These are phyloP conservation scores for Talaromyces nanjingensis DNA, from an alignment of 495 filamentous ascomycete genomes.

Conservation along the genomic window DNA sequence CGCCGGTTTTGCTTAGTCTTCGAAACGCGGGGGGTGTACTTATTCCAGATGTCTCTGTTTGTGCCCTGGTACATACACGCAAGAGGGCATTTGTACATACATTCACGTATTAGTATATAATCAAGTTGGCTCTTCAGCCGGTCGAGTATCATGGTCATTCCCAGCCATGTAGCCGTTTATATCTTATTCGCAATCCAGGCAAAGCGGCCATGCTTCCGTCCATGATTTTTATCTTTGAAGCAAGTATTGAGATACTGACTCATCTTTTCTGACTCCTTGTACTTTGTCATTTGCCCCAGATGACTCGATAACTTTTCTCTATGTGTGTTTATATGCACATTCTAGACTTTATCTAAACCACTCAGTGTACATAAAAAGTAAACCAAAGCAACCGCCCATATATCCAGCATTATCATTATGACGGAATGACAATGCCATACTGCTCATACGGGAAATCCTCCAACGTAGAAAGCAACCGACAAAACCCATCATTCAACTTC, in stretches of 20 bases:
- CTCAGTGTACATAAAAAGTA: not conserved
- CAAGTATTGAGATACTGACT: not conserved
- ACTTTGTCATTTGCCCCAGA: not conserved
- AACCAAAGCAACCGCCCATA: not conserved
- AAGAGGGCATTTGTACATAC: too few species aligned
- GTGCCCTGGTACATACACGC: too few species aligned
- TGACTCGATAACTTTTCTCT: not conserved
- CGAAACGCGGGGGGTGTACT: too few species aligned
- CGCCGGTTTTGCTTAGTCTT: conserved; percentile 31
- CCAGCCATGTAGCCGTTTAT: too few species aligned
- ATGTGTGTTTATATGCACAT: not conserved
- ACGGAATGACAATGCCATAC: conserved; percentile 54
- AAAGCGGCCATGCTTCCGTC: not conserved
- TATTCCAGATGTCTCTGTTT: too few species aligned
- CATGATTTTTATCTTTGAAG: too few species aligned
- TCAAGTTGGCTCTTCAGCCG: too few species aligned
- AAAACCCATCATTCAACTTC: conserved; percentile 68
- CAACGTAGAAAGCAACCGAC: conserved; percentile 51
- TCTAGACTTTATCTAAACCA: not conserved
- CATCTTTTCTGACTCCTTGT: not conserved
- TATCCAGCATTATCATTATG: not conserved
- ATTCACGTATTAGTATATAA: too few species aligned
- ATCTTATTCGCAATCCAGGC: not conserved
- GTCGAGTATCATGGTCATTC: too few species aligned
- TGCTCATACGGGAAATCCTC: conserved; percentile 65